Evolutionary conservation across 805 yeast genomes (phyloP), one percentile per base, ranked within the genome.

Genomic region (Hanseniaspora jakobsenii): DNA sequence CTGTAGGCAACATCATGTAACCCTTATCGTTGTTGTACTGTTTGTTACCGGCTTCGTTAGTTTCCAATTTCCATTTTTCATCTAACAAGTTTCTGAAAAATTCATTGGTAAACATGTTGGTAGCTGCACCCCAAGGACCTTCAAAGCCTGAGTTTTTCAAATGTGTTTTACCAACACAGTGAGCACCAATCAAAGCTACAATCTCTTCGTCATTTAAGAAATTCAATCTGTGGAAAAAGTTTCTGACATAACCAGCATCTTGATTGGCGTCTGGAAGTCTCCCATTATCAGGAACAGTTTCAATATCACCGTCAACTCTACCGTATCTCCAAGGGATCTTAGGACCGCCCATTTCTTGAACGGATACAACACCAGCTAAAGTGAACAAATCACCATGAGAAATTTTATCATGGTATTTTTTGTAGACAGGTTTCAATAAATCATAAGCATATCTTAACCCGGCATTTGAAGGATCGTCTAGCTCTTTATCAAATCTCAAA

Each of bases 61-160:
- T 65, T 57, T 73, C 66, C 66, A 66, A 56, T 44, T 60, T 65
- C 78, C 76, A 67, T 43, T 68, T 63, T 52, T 76, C 78, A 40
- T 73, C 66, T 32, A 75, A 51, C 57, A 82, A 64, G 30, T 69
- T 56, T 47, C 71, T 67, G 64, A 63, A 84, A 60, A 81, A 84
- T 32, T 82, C 83, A 64, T 84, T 85, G 42, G 78, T 69, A 59
- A 85, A 80, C 51, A 67, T 61, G 24, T 80, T 81, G 45, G 91
- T 84, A 31, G 81, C 73, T 45, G 79, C 80, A 30, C 89, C 87
- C 94, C 94, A 84, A 49, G 89, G 86, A 12, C 94, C 94, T 51
- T 81, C 91, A 65, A 69, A 85, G 2, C 93, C 93, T 18, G 85
- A 73, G 49, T 77, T 73, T 37, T 51, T 56, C 47, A 73, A 66